phyloP scores from a whole-genome alignment of 768 basidiomycete species.

The Xerocomellus dryophilus region DNA sequence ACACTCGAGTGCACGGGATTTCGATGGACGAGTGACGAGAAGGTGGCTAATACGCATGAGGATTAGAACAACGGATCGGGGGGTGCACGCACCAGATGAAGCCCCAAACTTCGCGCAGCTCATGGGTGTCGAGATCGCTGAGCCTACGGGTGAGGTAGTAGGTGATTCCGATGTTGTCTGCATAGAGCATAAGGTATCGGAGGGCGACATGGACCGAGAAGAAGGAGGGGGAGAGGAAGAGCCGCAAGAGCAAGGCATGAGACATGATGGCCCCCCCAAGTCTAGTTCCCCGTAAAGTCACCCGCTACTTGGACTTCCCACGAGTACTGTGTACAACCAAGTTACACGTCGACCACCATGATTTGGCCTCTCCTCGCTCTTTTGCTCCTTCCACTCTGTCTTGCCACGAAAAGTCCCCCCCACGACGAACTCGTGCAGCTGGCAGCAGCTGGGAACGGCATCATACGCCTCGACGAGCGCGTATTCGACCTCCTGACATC shows the following conservation, averaged over 20 bases:
- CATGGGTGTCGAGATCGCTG: constrained; percentile 59
- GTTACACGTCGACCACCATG: constrained; percentile 8
- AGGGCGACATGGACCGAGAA: constrained; percentile 94
- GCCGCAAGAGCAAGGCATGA: constrained; percentile 84
- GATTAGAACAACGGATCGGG: neutral
- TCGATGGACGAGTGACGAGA: constrained; percentile 87
- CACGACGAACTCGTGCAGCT: constrained; percentile 65
- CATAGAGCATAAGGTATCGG: constrained; percentile 76
- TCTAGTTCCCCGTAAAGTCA: neutral
- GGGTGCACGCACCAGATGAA: constrained; percentile 67
- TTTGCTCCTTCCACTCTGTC: constrained; percentile 30
- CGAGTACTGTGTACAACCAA: constrained; percentile 4
- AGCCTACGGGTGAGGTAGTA: constrained; percentile 84
- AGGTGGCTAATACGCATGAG: constrained; percentile 65
- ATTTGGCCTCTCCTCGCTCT: constrained; percentile 30
- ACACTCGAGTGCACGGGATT: constrained; percentile 88
- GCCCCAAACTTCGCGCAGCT: constrained; percentile 84
- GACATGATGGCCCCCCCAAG: constrained; percentile 37
- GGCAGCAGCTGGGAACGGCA: constrained; percentile 68
- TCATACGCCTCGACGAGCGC: constrained; percentile 75
- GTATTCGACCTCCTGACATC: constrained; percentile 76
- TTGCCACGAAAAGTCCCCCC: constrained; percentile 29
- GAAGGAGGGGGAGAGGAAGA: constrained; percentile 89
- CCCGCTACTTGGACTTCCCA: constrained; percentile 13
- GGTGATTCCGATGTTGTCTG: constrained; percentile 88